Base-by-base conservation (phyloP, 805 yeast species). In the Saturnispora mendoncae region DNA sequence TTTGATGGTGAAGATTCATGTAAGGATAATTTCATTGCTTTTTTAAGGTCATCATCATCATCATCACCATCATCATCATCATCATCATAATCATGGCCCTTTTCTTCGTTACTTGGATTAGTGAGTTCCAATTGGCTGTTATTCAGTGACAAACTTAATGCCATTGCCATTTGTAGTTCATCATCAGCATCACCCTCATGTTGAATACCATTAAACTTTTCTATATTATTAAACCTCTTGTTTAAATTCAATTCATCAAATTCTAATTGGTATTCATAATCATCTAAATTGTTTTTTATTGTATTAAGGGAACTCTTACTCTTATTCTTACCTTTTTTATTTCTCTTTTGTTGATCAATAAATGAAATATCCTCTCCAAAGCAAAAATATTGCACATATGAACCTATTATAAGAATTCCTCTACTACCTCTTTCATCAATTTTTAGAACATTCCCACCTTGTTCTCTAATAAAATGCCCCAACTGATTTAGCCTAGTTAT, bases 131-230 rank as follows among this genome's bases (percentile, higher is more conserved):
- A 5, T 27, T 13, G 29, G 12, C 29, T 30, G 33, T 9, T 12
- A 4, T 15, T 18, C 20, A 30, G 13, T 21, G 64, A 61, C 28
- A 52, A 57, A 45, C 65, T 62, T 47, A 71, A 44, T 4, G 74
- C 74, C 34, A 70, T 41, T 1, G 72, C 74, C 50, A 67, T 51
- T 20, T 62, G 57, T 21, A 66, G 47, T 42, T 66, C 68, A 23
- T 67, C 72, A 27, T 59, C 62, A 4, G 53, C 55, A 13, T 52
- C 50, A 3, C 53, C 53, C 2, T n/a, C 14, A 29, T 24, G 24
- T 8, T 15, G 7, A 9, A 17, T n/a, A 14, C 79, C 80, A 50
- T 74, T 74, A 51, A 64, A 74, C 53, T 66, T 71, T 27, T 65
- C 65, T 24, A 39, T 10, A 28, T 25, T 26, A 14, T 27, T 18